Percentiles rank a stretch among this genome's conserved stretches.
These are phyloP conservation scores for Amphicarpaea edgeworthii DNA, from an alignment of 306 rosid genomes.

Conservation along the genomic window DNA sequence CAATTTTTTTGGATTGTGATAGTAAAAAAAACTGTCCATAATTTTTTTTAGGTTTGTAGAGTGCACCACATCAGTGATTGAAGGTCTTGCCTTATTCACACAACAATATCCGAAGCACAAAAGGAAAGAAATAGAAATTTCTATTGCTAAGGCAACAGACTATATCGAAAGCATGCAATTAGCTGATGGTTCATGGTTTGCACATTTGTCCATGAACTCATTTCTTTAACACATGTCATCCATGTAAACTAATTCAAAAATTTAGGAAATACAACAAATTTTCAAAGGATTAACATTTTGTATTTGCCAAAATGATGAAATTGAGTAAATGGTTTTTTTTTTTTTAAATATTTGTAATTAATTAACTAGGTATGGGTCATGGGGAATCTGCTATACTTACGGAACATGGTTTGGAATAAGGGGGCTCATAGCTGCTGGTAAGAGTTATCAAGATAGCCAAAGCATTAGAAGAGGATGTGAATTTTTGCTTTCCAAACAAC, in stretches of 20 bases:
- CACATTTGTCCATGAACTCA: not conserved
- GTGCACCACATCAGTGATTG: conserved; percentile 69
- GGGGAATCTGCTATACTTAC: conserved; percentile 85
- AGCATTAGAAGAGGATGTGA: too few species aligned
- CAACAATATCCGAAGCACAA: conserved; percentile 47
- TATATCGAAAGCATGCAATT: conserved; percentile 62
- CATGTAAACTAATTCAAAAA: not conserved
- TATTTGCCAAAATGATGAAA: not conserved
- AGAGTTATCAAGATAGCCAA: conserved; percentile 53
- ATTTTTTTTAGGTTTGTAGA: conserved; percentile 59
- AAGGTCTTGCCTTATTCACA: conserved; percentile 62
- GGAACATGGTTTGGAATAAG: conserved; percentile 83
- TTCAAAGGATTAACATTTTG: too few species aligned
- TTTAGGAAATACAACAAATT: too few species aligned
- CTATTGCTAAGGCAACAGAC: conserved; percentile 55
- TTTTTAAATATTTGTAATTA: conserved; percentile 19
- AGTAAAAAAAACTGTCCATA: not conserved
- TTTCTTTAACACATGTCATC: not conserved
- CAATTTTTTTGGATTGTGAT: not conserved
- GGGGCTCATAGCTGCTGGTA: conserved; percentile 58
- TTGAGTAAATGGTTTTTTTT: not conserved
- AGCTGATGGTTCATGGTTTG: conserved; percentile 77
- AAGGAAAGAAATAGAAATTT: conserved; percentile 58
- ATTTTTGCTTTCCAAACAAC: conserved; percentile 77
- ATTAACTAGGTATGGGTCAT: conserved; percentile 67